phyloP scores from a whole-genome alignment of 1,284 basidiomycete genomes.

The Microbotryum scabiosae region DNA sequence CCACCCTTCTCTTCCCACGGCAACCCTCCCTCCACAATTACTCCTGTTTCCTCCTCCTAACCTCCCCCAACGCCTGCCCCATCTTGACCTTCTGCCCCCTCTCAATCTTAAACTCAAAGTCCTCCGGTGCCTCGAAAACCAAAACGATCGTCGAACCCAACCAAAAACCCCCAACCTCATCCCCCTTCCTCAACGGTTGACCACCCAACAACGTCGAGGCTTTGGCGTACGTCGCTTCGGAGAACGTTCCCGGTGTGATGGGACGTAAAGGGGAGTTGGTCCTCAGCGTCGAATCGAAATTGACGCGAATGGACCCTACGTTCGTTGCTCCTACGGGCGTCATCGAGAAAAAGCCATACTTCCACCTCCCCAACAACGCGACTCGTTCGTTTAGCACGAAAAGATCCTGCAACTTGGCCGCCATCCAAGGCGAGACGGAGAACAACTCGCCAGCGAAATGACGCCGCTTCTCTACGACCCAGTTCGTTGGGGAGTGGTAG shows the following conservation, averaged over 20 bases:
- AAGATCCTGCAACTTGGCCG: conserved; percentile 78
- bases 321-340: conserved; percentile 97
- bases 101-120: conserved; percentile 72
- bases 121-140: conserved; percentile 85
- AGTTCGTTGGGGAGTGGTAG: conserved; percentile 90
- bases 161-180: conserved; percentile 97
- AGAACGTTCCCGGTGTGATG: conserved; percentile 79
- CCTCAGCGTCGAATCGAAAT: conserved; percentile 84
- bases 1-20: no score
- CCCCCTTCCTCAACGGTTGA: conserved; percentile 74
- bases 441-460: conserved; percentile 96
- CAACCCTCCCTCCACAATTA: no score
- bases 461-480: conserved; percentile 91
- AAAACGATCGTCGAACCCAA: conserved; percentile 93
- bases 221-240: conserved; percentile 78
- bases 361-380: conserved; percentile 91
- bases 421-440: conserved; percentile 93
- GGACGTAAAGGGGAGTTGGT: conserved; percentile 65
- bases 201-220: conserved; percentile 76
- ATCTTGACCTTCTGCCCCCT: conserved; percentile 81
- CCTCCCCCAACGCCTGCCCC: conserved; percentile 54
- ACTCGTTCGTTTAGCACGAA: conserved; percentile 98
- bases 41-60: conserved; percentile 4
- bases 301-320: conserved; percentile 91
- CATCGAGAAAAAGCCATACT: conserved; percentile 93